Conservation (phyloP, 345 rosid species). For the Camelina neglecta region DNA sequence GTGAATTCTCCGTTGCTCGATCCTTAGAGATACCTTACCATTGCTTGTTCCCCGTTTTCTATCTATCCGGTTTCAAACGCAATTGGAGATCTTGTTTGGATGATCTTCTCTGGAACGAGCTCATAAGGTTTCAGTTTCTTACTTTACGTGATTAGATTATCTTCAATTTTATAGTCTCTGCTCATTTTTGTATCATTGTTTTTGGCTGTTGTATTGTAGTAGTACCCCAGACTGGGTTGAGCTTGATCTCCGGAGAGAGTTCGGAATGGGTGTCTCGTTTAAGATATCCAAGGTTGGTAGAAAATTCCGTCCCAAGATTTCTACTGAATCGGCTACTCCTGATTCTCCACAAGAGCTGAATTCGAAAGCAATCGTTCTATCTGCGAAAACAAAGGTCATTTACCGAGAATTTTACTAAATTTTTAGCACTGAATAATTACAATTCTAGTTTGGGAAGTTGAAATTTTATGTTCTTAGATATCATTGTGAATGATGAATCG, state of each 20-base stretch:
- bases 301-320: slow-evolving; percentile 62
- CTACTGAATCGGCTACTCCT: slow-evolving; percentile 47
- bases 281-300: slow-evolving; percentile 69
- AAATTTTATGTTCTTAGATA: neutral
- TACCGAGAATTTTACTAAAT: neutral
- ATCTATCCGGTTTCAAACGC: slow-evolving; percentile 2
- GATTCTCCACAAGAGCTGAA: slow-evolving; percentile 50
- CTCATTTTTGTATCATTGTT: neutral
- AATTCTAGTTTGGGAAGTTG: neutral
- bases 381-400: slow-evolving; percentile 51
- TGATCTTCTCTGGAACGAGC: slow-evolving; percentile 32
- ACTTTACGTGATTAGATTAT: neutral
- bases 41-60: neutral
- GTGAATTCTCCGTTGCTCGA: neutral
- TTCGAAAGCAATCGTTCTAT: slow-evolving; percentile 39
- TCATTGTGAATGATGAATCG: neutral
- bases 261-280: slow-evolving; percentile 64
- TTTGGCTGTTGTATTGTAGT: neutral
- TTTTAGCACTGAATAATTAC: neutral
- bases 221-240: slow-evolving; percentile 25
- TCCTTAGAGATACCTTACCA: neutral
- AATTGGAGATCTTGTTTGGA: neutral
- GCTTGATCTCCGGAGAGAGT: slow-evolving; percentile 21
- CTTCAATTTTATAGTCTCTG: neutral
- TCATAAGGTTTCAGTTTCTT: slow-evolving; percentile 34